phyloP scores from a whole-genome alignment of 2,329 filamentous ascomycete genomes.

The Scolecobasidium constrictum region DNA sequence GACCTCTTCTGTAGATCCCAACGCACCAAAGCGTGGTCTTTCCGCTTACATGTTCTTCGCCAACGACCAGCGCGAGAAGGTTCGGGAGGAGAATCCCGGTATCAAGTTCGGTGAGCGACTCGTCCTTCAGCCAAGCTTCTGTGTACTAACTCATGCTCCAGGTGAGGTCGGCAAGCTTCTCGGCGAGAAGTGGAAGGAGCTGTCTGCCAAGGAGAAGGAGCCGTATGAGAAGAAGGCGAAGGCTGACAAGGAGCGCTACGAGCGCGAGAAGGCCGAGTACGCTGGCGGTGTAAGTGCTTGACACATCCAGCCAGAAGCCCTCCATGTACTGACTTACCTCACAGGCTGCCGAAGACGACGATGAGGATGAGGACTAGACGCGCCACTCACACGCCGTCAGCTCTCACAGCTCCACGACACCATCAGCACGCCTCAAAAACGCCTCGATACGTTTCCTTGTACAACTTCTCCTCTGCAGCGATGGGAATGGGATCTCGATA shows the following conservation, averaged over 20 bases:
- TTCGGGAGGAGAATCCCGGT: slow-evolving; percentile 95
- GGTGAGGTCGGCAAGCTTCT: slow-evolving; percentile 96
- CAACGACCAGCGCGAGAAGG: slow-evolving; percentile 97
- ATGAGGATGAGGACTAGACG: slow-evolving; percentile 20
- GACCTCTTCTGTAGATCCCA: slow-evolving; percentile 57
- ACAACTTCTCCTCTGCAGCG: too few relatives aligned
- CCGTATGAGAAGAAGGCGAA: slow-evolving; percentile 97
- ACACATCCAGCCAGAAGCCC: too few relatives aligned
- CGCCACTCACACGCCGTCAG: too few relatives aligned
- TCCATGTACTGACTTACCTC: background rate
- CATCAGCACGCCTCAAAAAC: background rate
- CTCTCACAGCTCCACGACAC: background rate
- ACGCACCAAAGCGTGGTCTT: slow-evolving; percentile 97
- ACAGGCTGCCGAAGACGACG: slow-evolving; percentile 22
- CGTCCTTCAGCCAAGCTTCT: background rate
- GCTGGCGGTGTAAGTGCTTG: slow-evolving; percentile 35
- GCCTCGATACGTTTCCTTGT: too few relatives aligned
- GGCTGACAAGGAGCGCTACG: slow-evolving; percentile 97
- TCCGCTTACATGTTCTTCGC: slow-evolving; percentile 99
- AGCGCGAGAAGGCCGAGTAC: slow-evolving; percentile 94
- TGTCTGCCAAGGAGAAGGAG: slow-evolving; percentile 82
- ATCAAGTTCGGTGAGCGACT: slow-evolving; percentile 73
- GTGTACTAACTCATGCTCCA: slow-evolving; percentile 23
- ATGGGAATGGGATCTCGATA: too few relatives aligned
- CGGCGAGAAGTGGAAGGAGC: slow-evolving; percentile 96